These are phyloP conservation scores for Furcasterigmium sp. DNA, from an alignment of 2,329 filamentous ascomycete species.

Conservation along the genomic window DNA sequence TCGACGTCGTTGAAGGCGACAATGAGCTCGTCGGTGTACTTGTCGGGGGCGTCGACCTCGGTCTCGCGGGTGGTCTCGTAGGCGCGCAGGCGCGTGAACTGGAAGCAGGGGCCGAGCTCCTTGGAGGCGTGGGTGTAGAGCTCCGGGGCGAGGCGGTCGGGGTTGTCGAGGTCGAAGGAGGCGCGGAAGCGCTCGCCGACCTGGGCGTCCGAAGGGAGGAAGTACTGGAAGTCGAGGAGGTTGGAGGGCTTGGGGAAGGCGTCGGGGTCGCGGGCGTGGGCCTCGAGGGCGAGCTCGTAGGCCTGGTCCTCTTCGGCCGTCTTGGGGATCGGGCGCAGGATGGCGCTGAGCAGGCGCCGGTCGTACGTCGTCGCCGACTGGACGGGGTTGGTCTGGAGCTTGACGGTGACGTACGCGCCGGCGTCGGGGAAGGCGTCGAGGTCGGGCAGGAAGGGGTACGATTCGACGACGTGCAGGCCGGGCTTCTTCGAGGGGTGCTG, in stretches of 20 bases:
- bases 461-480: constrained; percentile 45
- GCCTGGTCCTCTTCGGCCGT: constrained; percentile 48
- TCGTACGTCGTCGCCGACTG: constrained; percentile 49
- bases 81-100: constrained; percentile 55
- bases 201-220: constrained; percentile 44
- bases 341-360: constrained; percentile 52
- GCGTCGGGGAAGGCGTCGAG: constrained; percentile 65
- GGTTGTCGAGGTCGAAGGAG: constrained; percentile 54
- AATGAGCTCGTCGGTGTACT: constrained; percentile 61
- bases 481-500: constrained; percentile 53
- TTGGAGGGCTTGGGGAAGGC: constrained; percentile 51
- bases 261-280: constrained; percentile 51
- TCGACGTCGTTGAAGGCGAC: constrained; percentile 52
- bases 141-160: constrained; percentile 45
- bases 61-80: constrained; percentile 60
- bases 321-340: constrained; percentile 56
- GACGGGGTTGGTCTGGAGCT: constrained; percentile 63
- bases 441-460: constrained; percentile 59
- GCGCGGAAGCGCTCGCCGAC: constrained; percentile 51
- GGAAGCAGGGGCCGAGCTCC: constrained; percentile 45
- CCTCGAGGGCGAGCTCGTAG: constrained; percentile 44
- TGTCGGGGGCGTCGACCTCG: constrained; percentile 50
- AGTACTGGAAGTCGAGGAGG: constrained; percentile 63
- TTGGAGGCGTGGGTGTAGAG: constrained; percentile 49
- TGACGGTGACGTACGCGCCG: constrained; percentile 64